Evolutionary conservation across 1,284 basidiomycete species (phyloP).

Genomic region (Ustilago esculenta): DNA sequence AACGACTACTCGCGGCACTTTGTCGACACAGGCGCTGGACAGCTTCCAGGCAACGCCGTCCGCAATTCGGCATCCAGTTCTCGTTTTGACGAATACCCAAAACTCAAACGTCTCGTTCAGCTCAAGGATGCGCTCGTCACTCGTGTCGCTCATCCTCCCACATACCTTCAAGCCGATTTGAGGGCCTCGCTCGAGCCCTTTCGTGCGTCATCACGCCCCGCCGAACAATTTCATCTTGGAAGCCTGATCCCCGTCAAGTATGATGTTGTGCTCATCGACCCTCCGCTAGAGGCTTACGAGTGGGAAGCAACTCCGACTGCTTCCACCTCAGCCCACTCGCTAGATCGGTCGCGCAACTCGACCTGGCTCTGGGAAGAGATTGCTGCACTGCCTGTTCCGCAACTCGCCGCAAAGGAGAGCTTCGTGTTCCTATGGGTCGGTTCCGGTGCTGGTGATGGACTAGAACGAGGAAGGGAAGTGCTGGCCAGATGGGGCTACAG

Average conservation of each 20-base stretch:
- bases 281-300: slow-evolving; percentile 73
- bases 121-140: slow-evolving; percentile 56
- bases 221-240: slow-evolving; percentile 42
- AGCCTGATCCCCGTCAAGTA: slow-evolving; percentile 75
- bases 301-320: slow-evolving; percentile 47
- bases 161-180: slow-evolving; percentile 55
- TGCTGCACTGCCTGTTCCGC: slow-evolving; percentile 81
- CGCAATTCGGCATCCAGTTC: slow-evolving; percentile 70
- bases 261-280: slow-evolving; percentile 91
- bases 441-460: slow-evolving; percentile 84
- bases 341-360: not conserved
- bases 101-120: slow-evolving; percentile 54
- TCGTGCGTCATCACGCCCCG: slow-evolving; percentile 18
- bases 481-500: slow-evolving; percentile 94
- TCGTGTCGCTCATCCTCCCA: slow-evolving; percentile 49
- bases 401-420: slow-evolving; percentile 80
- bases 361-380: slow-evolving; percentile 83
- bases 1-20: slow-evolving; percentile 94
- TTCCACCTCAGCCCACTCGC: slow-evolving; percentile 2
- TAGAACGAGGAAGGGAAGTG: slow-evolving; percentile 90
- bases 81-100: slow-evolving; percentile 82
- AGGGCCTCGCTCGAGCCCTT: slow-evolving; percentile 28
- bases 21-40: slow-evolving; percentile 72
- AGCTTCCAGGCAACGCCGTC: slow-evolving; percentile 60
- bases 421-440: slow-evolving; percentile 98